Conservation (phyloP, 306 rosid genomes). For the Ziziphus jujuba region DNA sequence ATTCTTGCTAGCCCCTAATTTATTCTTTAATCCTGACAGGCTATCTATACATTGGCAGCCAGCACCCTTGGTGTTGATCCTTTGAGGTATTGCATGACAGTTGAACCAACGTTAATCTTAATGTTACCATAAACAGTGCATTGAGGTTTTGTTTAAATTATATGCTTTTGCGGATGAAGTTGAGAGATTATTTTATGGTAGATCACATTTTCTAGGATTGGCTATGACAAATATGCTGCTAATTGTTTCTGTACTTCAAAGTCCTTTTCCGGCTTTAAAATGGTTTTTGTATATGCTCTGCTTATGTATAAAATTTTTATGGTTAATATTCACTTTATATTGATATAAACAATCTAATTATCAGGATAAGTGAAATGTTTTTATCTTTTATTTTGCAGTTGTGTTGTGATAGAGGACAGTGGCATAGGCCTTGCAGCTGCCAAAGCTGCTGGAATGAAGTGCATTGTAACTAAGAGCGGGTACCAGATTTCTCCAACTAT, state of each 20-base stretch:
- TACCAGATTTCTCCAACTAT: constrained; percentile 17
- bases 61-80: constrained; percentile 82
- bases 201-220: too few species aligned
- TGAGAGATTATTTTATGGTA: not conserved
- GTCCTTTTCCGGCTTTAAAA: not conserved
- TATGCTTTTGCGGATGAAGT: constrained; percentile 21
- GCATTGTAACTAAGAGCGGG: constrained; percentile 94
- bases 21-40: constrained; percentile 56
- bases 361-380: not conserved
- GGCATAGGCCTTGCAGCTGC: constrained; percentile 98
- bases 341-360: not conserved
- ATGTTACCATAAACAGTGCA: constrained; percentile 16
- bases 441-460: constrained; percentile 91
- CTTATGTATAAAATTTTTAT: not conserved
- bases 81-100: constrained; percentile 61
- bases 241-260: too few species aligned
- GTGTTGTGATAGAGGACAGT: constrained; percentile 96
- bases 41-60: constrained; percentile 85
- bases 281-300: not conserved
- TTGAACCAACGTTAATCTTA: constrained; percentile 8
- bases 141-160: constrained; percentile 1
- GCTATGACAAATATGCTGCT: too few species aligned
- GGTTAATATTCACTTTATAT: not conserved
- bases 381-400: constrained; percentile 46
- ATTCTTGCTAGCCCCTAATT: constrained; percentile 7